phyloP scores from a whole-genome alignment of 768 basidiomycete species.

The Suillus placidus region DNA sequence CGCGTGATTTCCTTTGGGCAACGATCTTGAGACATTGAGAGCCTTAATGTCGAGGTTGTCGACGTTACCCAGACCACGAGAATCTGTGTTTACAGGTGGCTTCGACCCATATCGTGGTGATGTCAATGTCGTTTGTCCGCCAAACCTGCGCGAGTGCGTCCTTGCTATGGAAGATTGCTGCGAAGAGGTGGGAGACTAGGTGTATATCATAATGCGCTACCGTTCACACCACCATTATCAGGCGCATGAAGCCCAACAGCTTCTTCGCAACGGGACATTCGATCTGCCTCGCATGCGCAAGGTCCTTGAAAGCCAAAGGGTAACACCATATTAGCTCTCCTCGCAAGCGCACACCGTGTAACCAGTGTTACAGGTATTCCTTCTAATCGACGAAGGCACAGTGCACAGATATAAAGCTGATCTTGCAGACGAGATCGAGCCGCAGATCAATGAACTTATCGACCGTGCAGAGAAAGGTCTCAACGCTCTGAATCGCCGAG shows the following conservation, averaged over 20 bases:
- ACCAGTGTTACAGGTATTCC: conserved; percentile 58
- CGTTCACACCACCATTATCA: conserved; percentile 29
- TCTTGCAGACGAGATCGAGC: conserved; percentile 79
- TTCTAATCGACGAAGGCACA: conserved; percentile 72
- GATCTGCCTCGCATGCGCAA: conserved; percentile 74
- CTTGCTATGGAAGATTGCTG: conserved; percentile 80
- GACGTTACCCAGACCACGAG: conserved; percentile 51
- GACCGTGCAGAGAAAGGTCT: conserved; percentile 72
- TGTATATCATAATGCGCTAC: not conserved
- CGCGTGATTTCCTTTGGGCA: not conserved
- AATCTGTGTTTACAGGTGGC: conserved; percentile 73
- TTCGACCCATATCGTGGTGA: conserved; percentile 69
- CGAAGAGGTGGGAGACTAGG: conserved; percentile 56
- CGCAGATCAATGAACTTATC: conserved; percentile 75
- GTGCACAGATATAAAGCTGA: conserved; percentile 76
- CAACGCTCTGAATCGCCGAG: conserved; percentile 60
- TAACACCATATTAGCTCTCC: conserved; percentile 30
- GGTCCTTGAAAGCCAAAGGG: conserved; percentile 69
- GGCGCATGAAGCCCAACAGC: conserved; percentile 69
- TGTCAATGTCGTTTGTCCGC: conserved; percentile 65
- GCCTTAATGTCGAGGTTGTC: conserved; percentile 51
- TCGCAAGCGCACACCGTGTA: not conserved
- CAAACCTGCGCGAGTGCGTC: conserved; percentile 74
- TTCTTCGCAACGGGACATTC: conserved; percentile 68
- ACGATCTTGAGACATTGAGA: not conserved